Base-by-base conservation (phyloP, 139 green algal species). In the Haematococcus lacustris region DNA sequence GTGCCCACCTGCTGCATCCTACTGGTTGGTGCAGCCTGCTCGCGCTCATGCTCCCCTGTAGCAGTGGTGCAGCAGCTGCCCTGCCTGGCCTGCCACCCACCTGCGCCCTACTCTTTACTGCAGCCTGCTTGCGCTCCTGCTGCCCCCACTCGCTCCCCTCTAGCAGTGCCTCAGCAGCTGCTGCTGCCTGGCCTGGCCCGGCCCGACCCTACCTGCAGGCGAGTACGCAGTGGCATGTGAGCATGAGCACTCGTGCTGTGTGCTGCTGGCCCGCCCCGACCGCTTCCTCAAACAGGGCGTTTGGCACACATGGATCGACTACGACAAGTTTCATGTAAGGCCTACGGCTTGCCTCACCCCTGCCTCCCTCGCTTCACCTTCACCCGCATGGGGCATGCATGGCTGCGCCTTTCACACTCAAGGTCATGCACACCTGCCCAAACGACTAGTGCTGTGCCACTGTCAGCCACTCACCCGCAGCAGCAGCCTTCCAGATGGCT, bases 261-360 rank as follows among this genome's bases (percentile, higher is more conserved):
- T 94, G 32, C 78, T 96, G 75, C 79, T 94, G 65, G 90, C 89
- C 2, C 74, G 83, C 38, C 78, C 70, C 34, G 76, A 88, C 64
- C 73, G 76, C 3, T 96, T 93, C 78, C 71, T 85, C n/a, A 72
- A 70, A 21, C 73, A 83, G 17, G 88, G 83, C 4, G 17, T 25
- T 43, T 96, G 90, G 90, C 86, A 93, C 84, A 96, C 90, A 6
- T 93, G 88, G 88, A 96, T 96, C 68, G 85, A 96, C 77, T 96
- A 96, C 74, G 73, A 89, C n/a, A 84, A 79, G 69, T 91, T 41
- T 6, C 34, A 68, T 57, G 13, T 57, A n/a, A 21, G 13, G 13
- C 21, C 47, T 57, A 21, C 47, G 47, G 47, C 47, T 13, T 57
- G 47, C 21, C 21, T 21, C 47, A 57, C 13, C 47, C 13, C 13